Evolutionary conservation across 2,329 filamentous ascomycete genomes (phyloP), one percentile per base, ranked within the genome.

Genomic region (Phialophora macrospora): DNA sequence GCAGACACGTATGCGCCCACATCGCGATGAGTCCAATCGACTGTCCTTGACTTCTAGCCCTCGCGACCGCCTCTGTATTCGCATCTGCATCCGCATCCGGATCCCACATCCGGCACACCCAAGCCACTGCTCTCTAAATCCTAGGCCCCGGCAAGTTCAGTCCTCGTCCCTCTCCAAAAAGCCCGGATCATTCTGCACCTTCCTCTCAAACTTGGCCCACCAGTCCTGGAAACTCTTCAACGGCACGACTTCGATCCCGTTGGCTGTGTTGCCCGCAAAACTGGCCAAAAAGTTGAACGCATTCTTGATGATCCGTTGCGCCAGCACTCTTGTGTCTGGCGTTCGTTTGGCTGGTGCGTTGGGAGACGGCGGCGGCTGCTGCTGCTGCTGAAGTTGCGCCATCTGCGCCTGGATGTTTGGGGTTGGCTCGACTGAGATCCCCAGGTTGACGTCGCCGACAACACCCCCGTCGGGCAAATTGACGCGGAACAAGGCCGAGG

Each of bases 191-290:
- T 87, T 84, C 73, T 93, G 89, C 46, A 99, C 85, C 75, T 88
- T 89, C 67, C 87, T 86, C 81, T 99, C 94, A 80, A 99, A 99
- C 79, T 97, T 98, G 67, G 84, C 85, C 95, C 96, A 99, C 95
- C 96, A 99, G 65, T 96, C 92, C 79, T 96, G 90, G 77, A 99
- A 99, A 4, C 91, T 92, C 79, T 91, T 95, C 70, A 99, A 79
- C n/a, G 95, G 93, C 26, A 99, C 91, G 12, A 96, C 90, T 76
- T 98, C 94, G 54, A 90, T 86, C 0, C 90, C 90, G 1, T 82
- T 84, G 28, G 81, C 80, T 0, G 75, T 74, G 63, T 85, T 84
- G 44, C 87, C 87, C 66, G 90, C 91, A 81, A 96, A 98, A 73
- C 92, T 90, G 3, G 94, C 88, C 64, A 99, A 82, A 77, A 97